Evolutionary conservation across 1,284 basidiomycete species (phyloP).

Genomic region (Boletellus deceptivus): DNA sequence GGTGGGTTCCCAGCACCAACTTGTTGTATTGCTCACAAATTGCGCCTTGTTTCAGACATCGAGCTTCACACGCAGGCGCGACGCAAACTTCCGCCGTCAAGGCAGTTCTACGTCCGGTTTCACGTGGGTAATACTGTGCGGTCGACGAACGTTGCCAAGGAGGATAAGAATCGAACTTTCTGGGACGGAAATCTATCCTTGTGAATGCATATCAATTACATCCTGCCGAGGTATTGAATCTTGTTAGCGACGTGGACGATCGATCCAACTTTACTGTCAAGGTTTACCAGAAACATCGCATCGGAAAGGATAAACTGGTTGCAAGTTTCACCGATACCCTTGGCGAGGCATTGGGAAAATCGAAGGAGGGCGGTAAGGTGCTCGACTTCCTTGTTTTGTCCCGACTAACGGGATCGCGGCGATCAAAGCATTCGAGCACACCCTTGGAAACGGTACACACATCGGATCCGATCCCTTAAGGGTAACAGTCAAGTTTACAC

Average conservation of each 20-base stretch:
- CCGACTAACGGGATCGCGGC: not conserved
- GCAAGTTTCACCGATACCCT: not conserved
- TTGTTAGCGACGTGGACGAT: slow-evolving; percentile 3
- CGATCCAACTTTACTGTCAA: not conserved
- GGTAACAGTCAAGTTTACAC: not conserved
- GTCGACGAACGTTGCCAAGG: not conserved
- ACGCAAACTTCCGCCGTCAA: not conserved
- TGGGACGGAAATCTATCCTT: not conserved
- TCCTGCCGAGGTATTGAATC: not conserved
- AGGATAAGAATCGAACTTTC: not conserved
- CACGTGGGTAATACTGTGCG: not conserved
- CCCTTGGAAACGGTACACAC: not conserved
- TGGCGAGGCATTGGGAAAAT: not conserved
- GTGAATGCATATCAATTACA: not conserved
- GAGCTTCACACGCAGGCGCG: not conserved
- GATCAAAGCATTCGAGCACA: slow-evolving; percentile 1
- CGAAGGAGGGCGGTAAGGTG: not conserved
- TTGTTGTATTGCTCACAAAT: not conserved
- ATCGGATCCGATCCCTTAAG: not conserved
- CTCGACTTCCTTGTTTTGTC: not conserved
- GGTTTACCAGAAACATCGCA: not conserved
- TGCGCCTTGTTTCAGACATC: not conserved
- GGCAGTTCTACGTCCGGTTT: not conserved
- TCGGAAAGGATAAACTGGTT: not conserved
- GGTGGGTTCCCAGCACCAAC: not conserved